Conservation (phyloP, 352 stramenopile genomes). For the Globisporangium cystogenes region DNA sequence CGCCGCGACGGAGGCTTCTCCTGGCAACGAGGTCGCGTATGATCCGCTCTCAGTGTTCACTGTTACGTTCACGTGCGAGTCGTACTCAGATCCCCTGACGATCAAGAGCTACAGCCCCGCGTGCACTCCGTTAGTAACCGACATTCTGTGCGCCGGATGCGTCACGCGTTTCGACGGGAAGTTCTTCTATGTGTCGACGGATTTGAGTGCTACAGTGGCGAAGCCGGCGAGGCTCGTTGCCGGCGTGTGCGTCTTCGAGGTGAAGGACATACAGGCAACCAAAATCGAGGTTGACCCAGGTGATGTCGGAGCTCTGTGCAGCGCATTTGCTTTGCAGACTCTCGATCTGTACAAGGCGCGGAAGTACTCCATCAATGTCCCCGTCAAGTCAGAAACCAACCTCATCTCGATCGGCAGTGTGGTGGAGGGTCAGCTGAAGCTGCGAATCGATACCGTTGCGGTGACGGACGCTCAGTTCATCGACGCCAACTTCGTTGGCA, state of each 20-base stretch:
- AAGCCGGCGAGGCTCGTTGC: conserved; percentile 32
- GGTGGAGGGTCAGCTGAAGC: conserved; percentile 39
- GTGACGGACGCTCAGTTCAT: conserved; percentile 35
- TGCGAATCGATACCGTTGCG: conserved; percentile 45
- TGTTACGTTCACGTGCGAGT: conserved; percentile 69
- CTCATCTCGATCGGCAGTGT: conserved; percentile 30
- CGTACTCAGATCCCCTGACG: conserved; percentile 75
- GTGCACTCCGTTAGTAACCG: conserved; percentile 31
- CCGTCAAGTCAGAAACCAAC: conserved; percentile 33
- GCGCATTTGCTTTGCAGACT: conserved; percentile 26
- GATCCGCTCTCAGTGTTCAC: conserved; percentile 36
- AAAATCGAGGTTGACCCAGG: conserved; percentile 27
- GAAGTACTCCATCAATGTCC: conserved; percentile 30
- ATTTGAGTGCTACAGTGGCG: conserved; percentile 14
- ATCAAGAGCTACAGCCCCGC: conserved; percentile 44
- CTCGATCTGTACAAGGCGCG: conserved; percentile 56
- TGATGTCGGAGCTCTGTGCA: conserved; percentile 53
- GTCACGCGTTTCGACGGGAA: conserved; percentile 66
- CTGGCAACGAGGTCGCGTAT: conserved; percentile 43
- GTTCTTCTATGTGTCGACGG: conserved; percentile 25
- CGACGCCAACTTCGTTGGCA: conserved; percentile 40
- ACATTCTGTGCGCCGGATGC: conserved; percentile 45
- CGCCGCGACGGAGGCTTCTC: conserved; percentile 18
- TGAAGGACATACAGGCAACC: conserved; percentile 18
- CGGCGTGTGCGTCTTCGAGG: conserved; percentile 57